A percentile compares a stretch with the other conserved stretches of the same genome.
phyloP scores from a whole-genome alignment of 495 filamentous ascomycete species.

The Neurospora sp. region DNA sequence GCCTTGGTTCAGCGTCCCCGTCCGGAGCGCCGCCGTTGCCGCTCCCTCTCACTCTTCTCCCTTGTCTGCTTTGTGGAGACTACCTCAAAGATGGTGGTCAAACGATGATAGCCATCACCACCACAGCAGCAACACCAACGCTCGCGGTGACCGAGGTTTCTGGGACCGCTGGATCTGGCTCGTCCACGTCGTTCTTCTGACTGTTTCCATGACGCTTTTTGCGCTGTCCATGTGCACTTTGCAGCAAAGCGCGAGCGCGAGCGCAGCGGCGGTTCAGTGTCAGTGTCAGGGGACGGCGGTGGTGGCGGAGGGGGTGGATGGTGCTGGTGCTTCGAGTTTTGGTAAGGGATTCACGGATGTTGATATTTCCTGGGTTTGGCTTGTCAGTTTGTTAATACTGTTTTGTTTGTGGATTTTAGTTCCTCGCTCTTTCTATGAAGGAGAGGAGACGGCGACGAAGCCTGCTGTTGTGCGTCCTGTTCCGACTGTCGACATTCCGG shows the following conservation, averaged over 20 bases:
- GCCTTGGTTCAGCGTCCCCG: not conserved
- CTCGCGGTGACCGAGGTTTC: not conserved
- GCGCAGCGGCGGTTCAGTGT: not conserved
- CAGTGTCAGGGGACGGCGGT: not conserved
- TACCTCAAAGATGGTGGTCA: not conserved
- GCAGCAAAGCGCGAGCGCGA: slow-evolving; percentile 16
- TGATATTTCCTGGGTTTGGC: not conserved
- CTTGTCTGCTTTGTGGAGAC: not conserved
- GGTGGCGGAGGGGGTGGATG: not conserved
- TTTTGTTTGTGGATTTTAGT: not conserved
- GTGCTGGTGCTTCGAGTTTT: not conserved
- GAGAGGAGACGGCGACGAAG: not conserved
- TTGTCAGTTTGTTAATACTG: not conserved
- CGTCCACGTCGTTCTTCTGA: slow-evolving; percentile 32
- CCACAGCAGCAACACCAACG: slow-evolving; percentile 1
- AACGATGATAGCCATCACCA: not conserved
- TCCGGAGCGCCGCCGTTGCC: not conserved
- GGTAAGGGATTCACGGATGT: not conserved
- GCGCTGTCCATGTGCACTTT: slow-evolving; percentile 27
- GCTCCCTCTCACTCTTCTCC: not conserved
- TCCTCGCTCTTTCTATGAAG: not conserved
- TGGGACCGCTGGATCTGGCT: slow-evolving; percentile 32
- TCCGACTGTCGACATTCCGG: not conserved
- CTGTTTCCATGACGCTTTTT: slow-evolving; percentile 33
- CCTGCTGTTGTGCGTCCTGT: not conserved